A percentile compares a stretch with the other conserved stretches of the same genome.
phyloP scores from a whole-genome alignment of 2,329 filamentous ascomycete genomes.

The Plectosphaerella cucumerina region DNA sequence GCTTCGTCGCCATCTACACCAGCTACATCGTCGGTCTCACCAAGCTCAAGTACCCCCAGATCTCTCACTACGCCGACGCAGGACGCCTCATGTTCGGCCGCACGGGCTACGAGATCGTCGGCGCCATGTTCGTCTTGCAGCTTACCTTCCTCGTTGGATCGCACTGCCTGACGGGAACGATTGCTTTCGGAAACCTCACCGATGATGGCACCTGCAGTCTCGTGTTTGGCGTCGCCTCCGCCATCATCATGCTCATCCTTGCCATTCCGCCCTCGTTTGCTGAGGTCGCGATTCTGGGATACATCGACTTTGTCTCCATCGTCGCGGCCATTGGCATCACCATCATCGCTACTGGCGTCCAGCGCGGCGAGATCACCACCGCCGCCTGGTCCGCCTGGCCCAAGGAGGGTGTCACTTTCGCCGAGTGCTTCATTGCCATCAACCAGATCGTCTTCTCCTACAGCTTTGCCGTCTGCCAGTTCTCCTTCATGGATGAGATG shows the following conservation, averaged over 20 bases:
- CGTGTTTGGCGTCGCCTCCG: conserved; percentile 40
- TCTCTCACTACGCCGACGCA: conserved; percentile 65
- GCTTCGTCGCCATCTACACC: conserved; percentile 34
- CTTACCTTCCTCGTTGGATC: conserved; percentile 66
- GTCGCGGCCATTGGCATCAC: conserved; percentile 59
- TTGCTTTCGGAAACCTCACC: conserved; percentile 64
- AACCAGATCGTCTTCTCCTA: conserved; percentile 71
- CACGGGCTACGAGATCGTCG: conserved; percentile 58
- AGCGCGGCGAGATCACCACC: conserved; percentile 18
- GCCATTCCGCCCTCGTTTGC: conserved; percentile 45
- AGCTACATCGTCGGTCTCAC: conserved; percentile 36
- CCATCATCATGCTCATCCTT: conserved; percentile 39
- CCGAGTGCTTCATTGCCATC: conserved; percentile 55
- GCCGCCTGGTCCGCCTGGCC: conserved; percentile 41
- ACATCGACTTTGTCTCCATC: conserved; percentile 59
- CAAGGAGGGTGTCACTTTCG: conserved; percentile 39
- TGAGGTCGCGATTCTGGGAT: conserved; percentile 44
- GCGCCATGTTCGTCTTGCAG: conserved; percentile 57
- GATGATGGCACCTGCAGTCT: conserved; percentile 45
- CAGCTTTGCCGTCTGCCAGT: conserved; percentile 49
- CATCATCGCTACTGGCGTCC: conserved; percentile 60
- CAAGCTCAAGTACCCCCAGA: conserved; percentile 48
- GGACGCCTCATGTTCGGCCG: conserved; percentile 57
- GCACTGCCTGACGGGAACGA: conserved; percentile 67
- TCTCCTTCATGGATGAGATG: conserved; percentile 52